Percentiles rank a stretch among this genome's conserved stretches.
Conservation (phyloP, 129 eudicot species). For the Ambrosia trifida region DNA sequence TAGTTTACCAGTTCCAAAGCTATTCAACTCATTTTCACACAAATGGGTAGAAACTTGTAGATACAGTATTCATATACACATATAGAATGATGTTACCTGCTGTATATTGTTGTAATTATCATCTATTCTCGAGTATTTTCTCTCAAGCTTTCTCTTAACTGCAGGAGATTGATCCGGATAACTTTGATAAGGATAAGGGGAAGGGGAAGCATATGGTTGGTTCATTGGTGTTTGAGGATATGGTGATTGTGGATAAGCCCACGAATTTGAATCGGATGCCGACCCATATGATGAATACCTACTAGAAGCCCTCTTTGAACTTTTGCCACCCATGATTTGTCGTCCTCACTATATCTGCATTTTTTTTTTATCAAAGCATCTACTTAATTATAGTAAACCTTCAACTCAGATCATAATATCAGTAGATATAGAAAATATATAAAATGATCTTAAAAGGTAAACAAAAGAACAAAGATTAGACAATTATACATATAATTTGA, state of each 20-base stretch:
- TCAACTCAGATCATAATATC: background rate
- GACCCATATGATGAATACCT: constrained; percentile 62
- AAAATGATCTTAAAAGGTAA: background rate
- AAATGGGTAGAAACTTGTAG: too few species aligned
- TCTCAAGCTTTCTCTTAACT: constrained; percentile 50
- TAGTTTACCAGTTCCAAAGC: background rate
- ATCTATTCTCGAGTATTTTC: constrained; percentile 71
- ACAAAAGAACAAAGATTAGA: background rate
- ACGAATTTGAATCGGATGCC: constrained; percentile 38
- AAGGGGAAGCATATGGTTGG: constrained; percentile 50
- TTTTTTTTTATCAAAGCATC: background rate
- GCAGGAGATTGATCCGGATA: constrained; percentile 49
- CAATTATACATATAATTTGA: background rate
- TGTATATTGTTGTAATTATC: constrained; percentile 63
- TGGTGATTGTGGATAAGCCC: constrained; percentile 43
- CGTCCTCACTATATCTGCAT: constrained; percentile 27
- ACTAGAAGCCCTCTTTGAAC: constrained; percentile 62
- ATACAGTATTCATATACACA: background rate
- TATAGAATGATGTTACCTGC: constrained; percentile 50
- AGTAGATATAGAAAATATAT: background rate
- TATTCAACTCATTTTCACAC: background rate
- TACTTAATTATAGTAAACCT: background rate
- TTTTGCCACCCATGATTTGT: constrained; percentile 63
- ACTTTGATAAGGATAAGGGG: constrained; percentile 44
- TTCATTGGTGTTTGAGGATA: constrained; percentile 44